A percentile compares a stretch with the other conserved stretches of the same genome.
Evolutionary conservation across 371 early-diverging fungal species (phyloP).

Genomic region (Mortierella sp.): DNA sequence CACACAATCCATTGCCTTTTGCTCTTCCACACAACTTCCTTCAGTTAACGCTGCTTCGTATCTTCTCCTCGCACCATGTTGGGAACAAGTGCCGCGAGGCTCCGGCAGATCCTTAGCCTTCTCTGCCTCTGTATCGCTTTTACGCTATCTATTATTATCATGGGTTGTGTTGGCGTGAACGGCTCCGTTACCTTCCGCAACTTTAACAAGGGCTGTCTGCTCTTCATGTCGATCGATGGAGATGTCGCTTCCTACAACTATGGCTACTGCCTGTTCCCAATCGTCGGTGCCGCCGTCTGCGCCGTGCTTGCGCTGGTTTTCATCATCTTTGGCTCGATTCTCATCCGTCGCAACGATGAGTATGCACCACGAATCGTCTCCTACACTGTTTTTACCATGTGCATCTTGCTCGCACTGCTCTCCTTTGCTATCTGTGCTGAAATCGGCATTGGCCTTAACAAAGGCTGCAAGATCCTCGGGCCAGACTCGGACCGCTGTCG

Average conservation of each 20-base stretch:
- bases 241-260: constrained; percentile 29
- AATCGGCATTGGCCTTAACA: constrained; percentile 41
- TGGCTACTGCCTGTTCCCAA: constrained; percentile 43
- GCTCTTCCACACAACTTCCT: not conserved
- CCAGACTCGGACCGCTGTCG: constrained; percentile 12
- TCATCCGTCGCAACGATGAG: constrained; percentile 12
- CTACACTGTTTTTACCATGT: constrained; percentile 1
- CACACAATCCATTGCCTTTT: too few species aligned
- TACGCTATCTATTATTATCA: constrained; percentile 26
- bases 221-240: constrained; percentile 27
- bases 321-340: constrained; percentile 6
- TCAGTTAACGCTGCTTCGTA: not conserved
- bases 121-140: constrained; percentile 13
- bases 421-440: constrained; percentile 39
- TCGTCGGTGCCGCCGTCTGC: constrained; percentile 30
- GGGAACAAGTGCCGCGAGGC: constrained; percentile 11
- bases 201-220: constrained; percentile 25
- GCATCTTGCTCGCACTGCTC: constrained; percentile 3
- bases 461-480: constrained; percentile 20
- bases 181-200: constrained; percentile 12
- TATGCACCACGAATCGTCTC: constrained; percentile 13
- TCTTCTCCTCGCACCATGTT: not conserved
- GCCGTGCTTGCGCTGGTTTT: constrained; percentile 19
- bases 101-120: constrained; percentile 22
- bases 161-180: constrained; percentile 35